Base-by-base conservation (phyloP, 805 yeast genomes). In the Pichia scutulata region DNA sequence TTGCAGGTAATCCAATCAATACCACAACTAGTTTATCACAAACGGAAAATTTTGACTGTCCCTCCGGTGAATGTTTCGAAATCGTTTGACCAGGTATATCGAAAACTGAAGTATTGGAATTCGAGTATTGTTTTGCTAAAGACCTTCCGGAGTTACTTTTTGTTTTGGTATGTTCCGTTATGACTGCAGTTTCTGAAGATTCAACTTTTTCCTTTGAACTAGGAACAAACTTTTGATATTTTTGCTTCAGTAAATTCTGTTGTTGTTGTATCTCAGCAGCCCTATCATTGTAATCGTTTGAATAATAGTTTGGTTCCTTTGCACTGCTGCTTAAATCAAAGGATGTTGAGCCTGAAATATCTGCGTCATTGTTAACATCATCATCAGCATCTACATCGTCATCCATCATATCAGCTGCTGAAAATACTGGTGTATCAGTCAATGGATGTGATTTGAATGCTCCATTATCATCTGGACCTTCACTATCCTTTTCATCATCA, bases 1-100 rank as follows among this genome's bases (percentile, higher is more conserved):
- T 74, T 0, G 97, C 97, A 0, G 98, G 98, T 14, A 85, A 66
- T 0, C 99, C 99, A 16, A 92, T 97, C 98, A 92, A 92, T 19
- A 93, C 95, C 52, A 92, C 88, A 16, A 92, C 95, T 48, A 92
- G 74, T 62, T 89, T 86, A 14, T 89, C 97, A 47, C 70, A 57
- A 59, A 76, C 71, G 18, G 58, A 57, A n/a, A 42, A 37, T 1
- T 81, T 80, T 33, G 80, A 79, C 30, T 72, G 70, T 4, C 88
- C 88, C 63, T 87, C 92, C 0, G 95, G 93, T 0, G 89, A 80
- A 3, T 78, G 78, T 53, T 86, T 81, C 1, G 90, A 82, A 25
- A 41, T 25, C 12, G 54, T 89, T 54, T 89, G 84, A 1, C 97
- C 97, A 0, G 97, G 97, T 7, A 92, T 86, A 62, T 89, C 95